Evolutionary conservation across 441 rosid genomes (phyloP), one percentile per base, ranked within the genome.

Genomic region (Eutrema salsugineum): DNA sequence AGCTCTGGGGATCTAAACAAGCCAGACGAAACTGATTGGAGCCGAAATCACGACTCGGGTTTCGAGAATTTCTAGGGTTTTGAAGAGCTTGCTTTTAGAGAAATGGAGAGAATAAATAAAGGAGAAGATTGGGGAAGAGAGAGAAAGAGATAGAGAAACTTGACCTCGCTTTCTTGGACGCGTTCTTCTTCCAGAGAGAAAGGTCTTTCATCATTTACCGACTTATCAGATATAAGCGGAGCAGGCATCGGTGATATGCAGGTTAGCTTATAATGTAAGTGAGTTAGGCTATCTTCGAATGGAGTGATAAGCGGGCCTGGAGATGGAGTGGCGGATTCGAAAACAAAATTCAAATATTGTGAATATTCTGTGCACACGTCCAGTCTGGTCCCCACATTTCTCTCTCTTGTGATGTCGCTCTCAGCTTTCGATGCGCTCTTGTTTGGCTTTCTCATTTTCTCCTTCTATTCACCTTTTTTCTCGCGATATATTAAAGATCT

Each of bases 141-240:
- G 27, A 27, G 32, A 22, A 20, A 39, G 53, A 42, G 51, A 69
- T 67, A 65, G 76, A 76, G 80, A 78, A 81, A 80, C 81, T 75
- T 60, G 84, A 85, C 79, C 86, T 87, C 85, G 93, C 91, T 83
- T 81, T 88, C 91, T 89, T 89, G 92, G 90, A 91, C 89, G 97
- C 88, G 78, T 65, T 86, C 89, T 86, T 72, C 40, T 55, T 55
- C 53, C 93, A 81, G 81, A 59, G 66, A 33, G 74, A 66, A 83
- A 69, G 69, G 83, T 76, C 83, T 76, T 54, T 65, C 70, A 32
- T 66, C 77, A 68, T 72, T 63, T 61, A 83, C 90, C 68, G 79
- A 78, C 89, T 56, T 70, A 85, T 85, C 88, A 80, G 71, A 73
- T 27, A 73, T 73, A 66, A 73, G 72, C 67, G 66, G 61, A 73